Base-by-base conservation (phyloP, 106 monocot species). In the Acanthochlamys bracteata region DNA sequence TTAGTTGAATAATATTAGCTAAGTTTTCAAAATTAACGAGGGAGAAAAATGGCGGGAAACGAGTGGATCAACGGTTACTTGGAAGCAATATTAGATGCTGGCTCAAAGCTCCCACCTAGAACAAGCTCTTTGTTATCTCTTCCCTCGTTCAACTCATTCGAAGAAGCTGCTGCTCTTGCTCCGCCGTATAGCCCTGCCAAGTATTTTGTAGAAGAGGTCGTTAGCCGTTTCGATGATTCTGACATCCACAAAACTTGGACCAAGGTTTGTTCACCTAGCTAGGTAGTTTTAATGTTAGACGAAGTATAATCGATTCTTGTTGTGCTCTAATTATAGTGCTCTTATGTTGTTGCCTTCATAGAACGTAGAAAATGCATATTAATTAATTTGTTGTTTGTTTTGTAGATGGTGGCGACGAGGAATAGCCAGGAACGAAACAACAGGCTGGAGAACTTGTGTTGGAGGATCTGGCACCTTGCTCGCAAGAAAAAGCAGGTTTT, bases 181-280 rank as follows among this genome's bases (percentile, higher is more conserved):
- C 68, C 68, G 25, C 27, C 58, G 15, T 84, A 79, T 67, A 85
- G 79, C 41, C 85, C 90, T 7, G 74, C 85, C 39, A 77, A 73
- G 60, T 90, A 90, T 80, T 90, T 90, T 55, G 82, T 90, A n/a
- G 85, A 85, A 74, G 90, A 90, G 66, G 90, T 90, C 42, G 82
- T 85, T 60, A 83, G 68, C 63, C 75, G 80, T 24, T 85, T 85
- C 70, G 83, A 85, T 63, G 90, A 90, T 57, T 55, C 70, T 8
- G 90, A 90, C 42, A 82, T 90, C 60, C 74, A 90, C 68, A 82
- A 80, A 67, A 90, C 90, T 4, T 90, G 90, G 90, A 49, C 70
- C 62, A 85, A 90, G 85, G 90, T 81, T 10, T 16, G 53, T 54
- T 16, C 53, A 11, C 16, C n/a, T n/a, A n/a, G n/a, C n/a, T n/a